A percentile compares a stretch with the other conserved stretches of the same genome.
phyloP scores from a whole-genome alignment of 2,329 filamentous ascomycete species.

The Beauveria bassiana region DNA sequence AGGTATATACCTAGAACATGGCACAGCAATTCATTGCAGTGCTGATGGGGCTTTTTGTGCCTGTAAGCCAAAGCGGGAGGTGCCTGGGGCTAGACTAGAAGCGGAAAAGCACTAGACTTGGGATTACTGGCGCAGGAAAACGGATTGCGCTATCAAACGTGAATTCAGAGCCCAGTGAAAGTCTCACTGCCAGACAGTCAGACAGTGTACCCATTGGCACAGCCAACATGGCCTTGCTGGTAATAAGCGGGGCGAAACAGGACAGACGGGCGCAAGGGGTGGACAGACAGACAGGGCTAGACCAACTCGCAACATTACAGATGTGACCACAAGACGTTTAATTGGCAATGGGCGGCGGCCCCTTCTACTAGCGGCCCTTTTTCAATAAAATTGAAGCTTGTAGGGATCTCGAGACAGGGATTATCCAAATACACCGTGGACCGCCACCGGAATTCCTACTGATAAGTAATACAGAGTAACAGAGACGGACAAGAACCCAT shows the following conservation, averaged over 20 bases:
- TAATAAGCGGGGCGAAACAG: background rate
- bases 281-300: background rate
- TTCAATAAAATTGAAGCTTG: no score
- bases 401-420: background rate
- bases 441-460: no score
- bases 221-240: no score
- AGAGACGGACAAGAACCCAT: background rate
- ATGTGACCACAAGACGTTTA: no score
- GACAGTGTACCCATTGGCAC: no score
- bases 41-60: background rate
- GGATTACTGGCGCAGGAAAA: background rate
- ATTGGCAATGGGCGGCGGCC: no score
- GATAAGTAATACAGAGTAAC: no score
- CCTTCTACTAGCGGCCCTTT: no score
- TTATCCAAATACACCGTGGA: background rate
- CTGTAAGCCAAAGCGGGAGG: background rate
- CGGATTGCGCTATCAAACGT: background rate
- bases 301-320: background rate
- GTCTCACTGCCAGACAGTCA: no score
- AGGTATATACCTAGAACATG: background rate
- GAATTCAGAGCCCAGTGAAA: background rate
- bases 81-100: slow-evolving; percentile 9
- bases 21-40: background rate
- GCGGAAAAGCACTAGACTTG: background rate
- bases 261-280: background rate